These are phyloP conservation scores for Berkeleyomyces basicola DNA, from an alignment of 2,329 filamentous ascomycete genomes.

Conservation along the genomic window DNA sequence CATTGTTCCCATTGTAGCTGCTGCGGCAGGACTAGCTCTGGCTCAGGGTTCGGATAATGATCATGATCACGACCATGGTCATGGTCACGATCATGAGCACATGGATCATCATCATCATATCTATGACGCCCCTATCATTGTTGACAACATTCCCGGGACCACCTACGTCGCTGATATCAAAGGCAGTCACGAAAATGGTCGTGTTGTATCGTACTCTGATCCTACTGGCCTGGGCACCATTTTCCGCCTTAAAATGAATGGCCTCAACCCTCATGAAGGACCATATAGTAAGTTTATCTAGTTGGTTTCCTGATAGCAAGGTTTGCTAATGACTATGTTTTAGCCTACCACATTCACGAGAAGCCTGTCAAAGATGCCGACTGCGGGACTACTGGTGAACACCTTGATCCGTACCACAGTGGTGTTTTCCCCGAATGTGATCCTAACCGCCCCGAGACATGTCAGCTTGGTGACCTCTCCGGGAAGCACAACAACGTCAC, in stretches of 20 bases:
- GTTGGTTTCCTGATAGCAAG: neutral
- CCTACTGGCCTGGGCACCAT: constrained; percentile 11
- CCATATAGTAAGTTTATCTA: constrained; percentile 9
- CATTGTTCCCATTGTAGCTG: neutral
- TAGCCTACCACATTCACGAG: constrained; percentile 42
- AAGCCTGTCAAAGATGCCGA: constrained; percentile 30
- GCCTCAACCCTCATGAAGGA: constrained; percentile 8
- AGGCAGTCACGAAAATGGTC: constrained; percentile 1
- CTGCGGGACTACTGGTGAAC: constrained; percentile 36
- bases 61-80: neutral
- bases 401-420: constrained; percentile 40
- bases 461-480: constrained; percentile 42
- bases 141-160: constrained; percentile 3
- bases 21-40: neutral
- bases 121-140: neutral
- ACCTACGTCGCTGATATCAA: constrained; percentile 12
- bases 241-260: constrained; percentile 10
- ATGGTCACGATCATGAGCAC: neutral
- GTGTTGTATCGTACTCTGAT: constrained; percentile 11
- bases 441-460: constrained; percentile 29
- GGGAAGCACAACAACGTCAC: constrained; percentile 38
- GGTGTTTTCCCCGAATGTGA: constrained; percentile 34
- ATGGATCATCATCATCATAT: neutral
- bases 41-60: neutral
- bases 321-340: neutral